A percentile compares a stretch with the other conserved stretches of the same genome.
Evolutionary conservation across 164 flowering plant genomes (phyloP).

Genomic region (Kingdonia uniflora): DNA sequence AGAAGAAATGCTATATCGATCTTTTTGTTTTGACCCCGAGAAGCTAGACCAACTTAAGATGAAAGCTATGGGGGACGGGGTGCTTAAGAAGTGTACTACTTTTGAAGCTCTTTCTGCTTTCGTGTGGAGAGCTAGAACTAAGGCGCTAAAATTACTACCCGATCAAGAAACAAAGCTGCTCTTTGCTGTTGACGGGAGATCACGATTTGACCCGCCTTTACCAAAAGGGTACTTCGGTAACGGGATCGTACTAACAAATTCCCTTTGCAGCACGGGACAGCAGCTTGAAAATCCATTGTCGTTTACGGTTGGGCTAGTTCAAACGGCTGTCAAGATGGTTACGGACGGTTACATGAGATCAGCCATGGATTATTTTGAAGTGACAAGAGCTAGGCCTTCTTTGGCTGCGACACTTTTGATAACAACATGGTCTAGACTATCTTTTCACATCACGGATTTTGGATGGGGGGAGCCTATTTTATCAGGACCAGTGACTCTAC

Average conservation of each 20-base stretch:
- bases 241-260: conserved; percentile 71
- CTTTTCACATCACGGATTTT: conserved; percentile 65
- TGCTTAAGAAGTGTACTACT: conserved; percentile 53
- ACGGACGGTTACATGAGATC: conserved; percentile 75
- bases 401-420: conserved; percentile 61
- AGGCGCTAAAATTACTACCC: conserved; percentile 48
- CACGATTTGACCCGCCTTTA: conserved; percentile 57
- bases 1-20: conserved; percentile 49
- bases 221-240: conserved; percentile 78
- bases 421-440: conserved; percentile 78
- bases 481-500: conserved; percentile 77
- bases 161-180: conserved; percentile 83
- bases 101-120: conserved; percentile 83
- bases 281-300: conserved; percentile 51
- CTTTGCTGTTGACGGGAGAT: conserved; percentile 83
- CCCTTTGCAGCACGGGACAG: conserved; percentile 51
- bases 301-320: conserved; percentile 42
- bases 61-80: conserved; percentile 47
- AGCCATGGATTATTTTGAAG: conserved; percentile 77
- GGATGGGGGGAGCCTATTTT: conserved; percentile 89
- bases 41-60: conserved; percentile 51
- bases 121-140: conserved; percentile 67
- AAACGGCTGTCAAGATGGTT: conserved; percentile 46
- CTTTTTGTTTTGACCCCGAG: conserved; percentile 63
- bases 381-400: conserved; percentile 68